phyloP scores from a whole-genome alignment of 768 basidiomycete genomes.

The Dacryopinax spathularia region DNA sequence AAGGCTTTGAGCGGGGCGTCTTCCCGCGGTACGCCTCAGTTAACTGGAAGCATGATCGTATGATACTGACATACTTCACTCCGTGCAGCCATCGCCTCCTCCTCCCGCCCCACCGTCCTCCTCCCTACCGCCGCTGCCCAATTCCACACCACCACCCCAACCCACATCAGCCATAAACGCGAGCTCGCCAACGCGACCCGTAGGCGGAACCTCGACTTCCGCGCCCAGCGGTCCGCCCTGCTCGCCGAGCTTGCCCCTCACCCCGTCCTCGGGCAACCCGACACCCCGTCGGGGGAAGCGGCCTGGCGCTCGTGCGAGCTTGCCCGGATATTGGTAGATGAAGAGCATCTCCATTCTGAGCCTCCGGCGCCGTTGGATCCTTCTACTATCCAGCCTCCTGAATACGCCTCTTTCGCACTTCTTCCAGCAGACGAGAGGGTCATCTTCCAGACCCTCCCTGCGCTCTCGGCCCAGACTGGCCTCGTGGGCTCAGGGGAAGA shows the following conservation, averaged over 20 bases:
- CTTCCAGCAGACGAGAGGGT: constrained; percentile 38
- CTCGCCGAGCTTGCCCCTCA: constrained; percentile 38
- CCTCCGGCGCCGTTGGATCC: too few relatives aligned
- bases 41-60: too few relatives aligned
- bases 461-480: constrained; percentile 30
- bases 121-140: too few relatives aligned
- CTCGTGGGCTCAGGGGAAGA: constrained; percentile 10
- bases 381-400: constrained; percentile 32
- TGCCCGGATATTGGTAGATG: constrained; percentile 44
- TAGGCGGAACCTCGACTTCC: constrained; percentile 27
- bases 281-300: constrained; percentile 37
- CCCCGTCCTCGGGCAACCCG: constrained; percentile 57
- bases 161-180: constrained; percentile 14
- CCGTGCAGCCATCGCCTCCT: too few relatives aligned
- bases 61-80: too few relatives aligned
- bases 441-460: constrained; percentile 55
- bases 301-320: constrained; percentile 60
- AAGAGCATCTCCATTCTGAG: constrained; percentile 36
- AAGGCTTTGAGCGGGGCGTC: too few relatives aligned
- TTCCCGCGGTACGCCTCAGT: too few relatives aligned
- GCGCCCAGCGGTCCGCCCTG: constrained; percentile 29
- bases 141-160: constrained; percentile 16
- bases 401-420: constrained; percentile 52
- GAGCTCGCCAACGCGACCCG: constrained; percentile 21
- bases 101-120: too few relatives aligned